Evolutionary conservation across 2,329 filamentous ascomycete species (phyloP).

Genomic region (Dothistroma pini): DNA sequence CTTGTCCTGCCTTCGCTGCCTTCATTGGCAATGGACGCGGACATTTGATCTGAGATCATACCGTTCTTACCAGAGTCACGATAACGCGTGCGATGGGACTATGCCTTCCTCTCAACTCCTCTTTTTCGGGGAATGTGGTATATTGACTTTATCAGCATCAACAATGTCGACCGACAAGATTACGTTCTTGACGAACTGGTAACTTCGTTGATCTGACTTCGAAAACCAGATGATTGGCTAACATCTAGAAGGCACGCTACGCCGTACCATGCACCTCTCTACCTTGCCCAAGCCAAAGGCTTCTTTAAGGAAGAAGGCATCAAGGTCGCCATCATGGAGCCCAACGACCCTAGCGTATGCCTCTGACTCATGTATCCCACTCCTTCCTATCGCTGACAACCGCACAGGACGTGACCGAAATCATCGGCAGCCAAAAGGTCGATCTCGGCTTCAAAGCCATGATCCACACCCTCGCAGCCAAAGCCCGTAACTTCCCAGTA

Average conservation of each 20-base stretch:
- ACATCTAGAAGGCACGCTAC: slow-evolving; percentile 65
- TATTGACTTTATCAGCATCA: slow-evolving; percentile 51
- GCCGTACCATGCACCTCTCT: slow-evolving; percentile 74
- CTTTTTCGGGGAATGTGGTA: slow-evolving; percentile 27
- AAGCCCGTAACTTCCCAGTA: slow-evolving; percentile 70
- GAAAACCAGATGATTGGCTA: slow-evolving; percentile 1
- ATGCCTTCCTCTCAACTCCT: slow-evolving; percentile 60
- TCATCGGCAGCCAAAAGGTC: slow-evolving; percentile 71
- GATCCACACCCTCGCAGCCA: slow-evolving; percentile 77
- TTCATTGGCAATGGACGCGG: slow-evolving; percentile 24
- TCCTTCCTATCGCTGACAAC: neutral
- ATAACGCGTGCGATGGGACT: slow-evolving; percentile 83
- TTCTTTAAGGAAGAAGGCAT: slow-evolving; percentile 73
- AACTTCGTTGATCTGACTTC: slow-evolving; percentile 33
- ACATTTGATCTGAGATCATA: slow-evolving; percentile 65
- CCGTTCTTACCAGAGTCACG: slow-evolving; percentile 79
- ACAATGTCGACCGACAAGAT: slow-evolving; percentile 80
- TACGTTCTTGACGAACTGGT: slow-evolving; percentile 82
- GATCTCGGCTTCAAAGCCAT: slow-evolving; percentile 80
- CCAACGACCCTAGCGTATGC: slow-evolving; percentile 68
- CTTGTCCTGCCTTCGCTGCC: slow-evolving; percentile 13
- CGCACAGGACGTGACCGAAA: slow-evolving; percentile 68
- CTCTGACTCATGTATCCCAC: neutral
- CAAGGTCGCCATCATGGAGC: slow-evolving; percentile 73
- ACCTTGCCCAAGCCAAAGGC: slow-evolving; percentile 71